These are phyloP conservation scores for Handroanthus guayacan DNA, from an alignment of 257 asterid genomes.

Conservation along the genomic window DNA sequence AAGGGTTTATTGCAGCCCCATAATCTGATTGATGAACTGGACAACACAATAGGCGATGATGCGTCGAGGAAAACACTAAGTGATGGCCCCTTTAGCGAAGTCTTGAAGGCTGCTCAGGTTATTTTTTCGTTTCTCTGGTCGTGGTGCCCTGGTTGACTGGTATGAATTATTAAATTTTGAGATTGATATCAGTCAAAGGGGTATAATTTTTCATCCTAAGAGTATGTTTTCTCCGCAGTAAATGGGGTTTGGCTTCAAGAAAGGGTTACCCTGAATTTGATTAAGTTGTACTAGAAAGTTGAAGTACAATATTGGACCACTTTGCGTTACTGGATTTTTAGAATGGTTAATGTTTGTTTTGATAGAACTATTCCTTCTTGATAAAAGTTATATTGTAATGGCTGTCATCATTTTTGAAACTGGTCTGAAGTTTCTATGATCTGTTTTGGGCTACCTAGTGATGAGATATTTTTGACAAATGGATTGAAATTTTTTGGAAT, in stretches of 20 bases:
- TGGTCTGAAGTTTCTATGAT: not conserved
- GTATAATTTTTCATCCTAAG: not conserved
- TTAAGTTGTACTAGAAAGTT: not conserved
- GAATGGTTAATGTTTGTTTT: not conserved
- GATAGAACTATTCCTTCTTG: not conserved
- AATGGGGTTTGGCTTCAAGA: not conserved
- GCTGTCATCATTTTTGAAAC: not conserved
- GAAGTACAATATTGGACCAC: not conserved
- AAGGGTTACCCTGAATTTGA: conserved; percentile 9
- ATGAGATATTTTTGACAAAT: not conserved
- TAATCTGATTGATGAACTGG: conserved; percentile 82
- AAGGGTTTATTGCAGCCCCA: conserved; percentile 94
- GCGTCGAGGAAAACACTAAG: conserved; percentile 53
- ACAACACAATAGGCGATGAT: conserved; percentile 60
- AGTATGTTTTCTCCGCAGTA: not conserved
- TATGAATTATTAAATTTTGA: too few species aligned
- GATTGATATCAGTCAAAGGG: not conserved
- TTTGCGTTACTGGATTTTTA: not conserved
- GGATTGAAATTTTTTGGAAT: not conserved
- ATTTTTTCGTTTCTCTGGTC: not conserved
- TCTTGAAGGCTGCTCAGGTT: conserved; percentile 84
- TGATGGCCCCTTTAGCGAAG: conserved; percentile 86
- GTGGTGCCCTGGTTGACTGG: not conserved
- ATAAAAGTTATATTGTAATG: not conserved
- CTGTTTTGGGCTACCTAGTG: not conserved